Percentiles rank a stretch among this genome's conserved stretches.
phyloP scores from a whole-genome alignment of 1,139 yeast genomes.

The Pichia sp. region DNA sequence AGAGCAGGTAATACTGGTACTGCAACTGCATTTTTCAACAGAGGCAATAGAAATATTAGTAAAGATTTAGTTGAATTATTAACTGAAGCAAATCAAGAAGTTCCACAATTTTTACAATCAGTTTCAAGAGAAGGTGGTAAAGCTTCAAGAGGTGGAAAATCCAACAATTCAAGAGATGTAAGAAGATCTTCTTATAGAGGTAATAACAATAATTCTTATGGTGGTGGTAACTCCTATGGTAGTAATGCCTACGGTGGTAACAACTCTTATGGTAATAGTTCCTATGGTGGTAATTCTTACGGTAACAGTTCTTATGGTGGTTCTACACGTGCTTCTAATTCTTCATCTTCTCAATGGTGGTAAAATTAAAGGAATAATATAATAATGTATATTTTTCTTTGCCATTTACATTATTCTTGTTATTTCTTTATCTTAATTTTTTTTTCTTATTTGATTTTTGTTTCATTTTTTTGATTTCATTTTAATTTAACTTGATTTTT shows the following conservation, averaged over 20 bases:
- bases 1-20: conserved; percentile 99
- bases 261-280: conserved; percentile 18
- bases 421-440: neutral
- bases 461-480: neutral
- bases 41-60: conserved; percentile 85
- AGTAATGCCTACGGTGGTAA: conserved; percentile 18
- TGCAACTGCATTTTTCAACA: conserved; percentile 97
- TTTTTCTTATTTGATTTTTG: conserved; percentile 2
- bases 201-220: neutral
- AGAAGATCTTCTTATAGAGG: conserved; percentile 28
- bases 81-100: conserved; percentile 94
- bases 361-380: conserved; percentile 4
- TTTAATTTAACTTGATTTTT: neutral
- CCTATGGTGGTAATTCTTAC: conserved; percentile 18
- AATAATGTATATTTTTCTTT: neutral
- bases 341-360: conserved; percentile 24
- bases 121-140: conserved; percentile 75
- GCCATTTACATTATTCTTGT: neutral
- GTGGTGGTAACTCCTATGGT: conserved; percentile 16
- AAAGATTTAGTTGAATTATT: conserved; percentile 84
- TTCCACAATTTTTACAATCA: conserved; percentile 79
- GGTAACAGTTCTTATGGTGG: conserved; percentile 19
- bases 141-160: conserved; percentile 51
- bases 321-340: conserved; percentile 15
- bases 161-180: conserved; percentile 33